A percentile compares a stretch with the other conserved stretches of the same genome.
Conservation (phyloP, 768 basidiomycete genomes). For the Clathrus columnatus region DNA sequence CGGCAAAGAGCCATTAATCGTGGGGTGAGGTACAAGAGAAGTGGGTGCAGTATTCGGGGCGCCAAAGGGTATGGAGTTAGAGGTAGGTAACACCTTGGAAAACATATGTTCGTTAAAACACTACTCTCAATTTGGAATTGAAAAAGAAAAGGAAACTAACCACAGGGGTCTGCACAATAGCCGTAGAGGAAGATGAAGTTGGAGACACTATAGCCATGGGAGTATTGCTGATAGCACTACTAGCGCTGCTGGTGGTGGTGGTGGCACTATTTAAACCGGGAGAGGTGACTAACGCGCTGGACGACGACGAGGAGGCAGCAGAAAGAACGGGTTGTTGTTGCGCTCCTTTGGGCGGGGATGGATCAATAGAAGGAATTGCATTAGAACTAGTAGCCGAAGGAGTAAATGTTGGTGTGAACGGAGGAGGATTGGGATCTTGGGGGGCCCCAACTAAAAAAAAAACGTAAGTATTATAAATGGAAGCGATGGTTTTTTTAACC, state of each 20-base stretch:
- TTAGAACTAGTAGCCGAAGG: neutral
- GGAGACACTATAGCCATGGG: neutral
- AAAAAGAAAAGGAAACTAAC: neutral
- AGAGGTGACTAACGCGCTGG: neutral
- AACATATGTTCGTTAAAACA: neutral
- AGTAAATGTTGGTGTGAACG: neutral
- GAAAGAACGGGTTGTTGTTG: neutral
- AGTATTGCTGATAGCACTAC: neutral
- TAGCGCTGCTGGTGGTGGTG: neutral
- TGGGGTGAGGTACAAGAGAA: neutral
- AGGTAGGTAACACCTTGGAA: slow-evolving; percentile 1
- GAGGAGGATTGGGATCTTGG: neutral
- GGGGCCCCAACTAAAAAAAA: neutral
- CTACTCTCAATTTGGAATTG: neutral
- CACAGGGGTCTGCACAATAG: neutral
- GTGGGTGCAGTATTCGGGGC: neutral
- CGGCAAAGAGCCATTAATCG: neutral
- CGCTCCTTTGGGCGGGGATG: neutral
- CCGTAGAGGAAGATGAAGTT: slow-evolving; percentile 2
- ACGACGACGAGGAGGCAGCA: neutral
- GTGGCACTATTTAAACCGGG: neutral
- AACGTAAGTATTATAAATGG: neutral
- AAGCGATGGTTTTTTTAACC: neutral
- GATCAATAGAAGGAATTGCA: neutral
- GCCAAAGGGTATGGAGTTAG: neutral